Percentiles rank a stretch among this genome's conserved stretches.
phyloP scores from a whole-genome alignment of 1,284 basidiomycete genomes.

The Ganoderma sp. region DNA sequence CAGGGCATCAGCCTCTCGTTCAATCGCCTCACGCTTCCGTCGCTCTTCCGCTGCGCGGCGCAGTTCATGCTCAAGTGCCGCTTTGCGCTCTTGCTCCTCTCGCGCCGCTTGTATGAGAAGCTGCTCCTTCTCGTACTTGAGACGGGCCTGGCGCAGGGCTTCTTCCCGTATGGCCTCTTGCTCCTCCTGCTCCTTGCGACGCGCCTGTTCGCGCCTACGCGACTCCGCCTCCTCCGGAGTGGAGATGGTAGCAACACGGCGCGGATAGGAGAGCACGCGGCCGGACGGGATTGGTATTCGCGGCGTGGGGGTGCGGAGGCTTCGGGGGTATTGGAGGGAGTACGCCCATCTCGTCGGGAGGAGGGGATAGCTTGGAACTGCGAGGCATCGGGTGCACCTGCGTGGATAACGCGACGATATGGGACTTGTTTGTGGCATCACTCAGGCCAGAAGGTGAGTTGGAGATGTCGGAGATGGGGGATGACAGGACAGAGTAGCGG shows the following conservation, averaged over 20 bases:
- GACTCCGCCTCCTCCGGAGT: conserved; percentile 34
- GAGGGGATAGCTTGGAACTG: conserved; percentile 25
- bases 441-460: conserved; percentile 13
- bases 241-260: conserved; percentile 30
- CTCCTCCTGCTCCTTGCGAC: conserved; percentile 52
- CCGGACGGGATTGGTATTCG: conserved; percentile 32
- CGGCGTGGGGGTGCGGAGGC: conserved; percentile 20
- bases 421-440: conserved; percentile 12
- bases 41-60: conserved; percentile 53
- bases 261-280: conserved; percentile 18
- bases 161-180: conserved; percentile 55
- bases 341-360: conserved; percentile 23
- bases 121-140: conserved; percentile 55
- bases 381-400: conserved; percentile 23
- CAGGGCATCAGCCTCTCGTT: conserved; percentile 58
- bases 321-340: conserved; percentile 25
- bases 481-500: conserved; percentile 29
- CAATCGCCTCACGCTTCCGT: conserved; percentile 51
- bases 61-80: conserved; percentile 56
- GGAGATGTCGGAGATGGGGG: conserved; percentile 19
- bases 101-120: conserved; percentile 52
- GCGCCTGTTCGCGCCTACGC: conserved; percentile 30
- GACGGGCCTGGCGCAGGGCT: conserved; percentile 52
- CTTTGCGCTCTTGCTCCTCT: conserved; percentile 55
- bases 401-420: conserved; percentile 27